Conservation (phyloP, 2,329 filamentous ascomycete species). For the Pestalotiopsis sp. region DNA sequence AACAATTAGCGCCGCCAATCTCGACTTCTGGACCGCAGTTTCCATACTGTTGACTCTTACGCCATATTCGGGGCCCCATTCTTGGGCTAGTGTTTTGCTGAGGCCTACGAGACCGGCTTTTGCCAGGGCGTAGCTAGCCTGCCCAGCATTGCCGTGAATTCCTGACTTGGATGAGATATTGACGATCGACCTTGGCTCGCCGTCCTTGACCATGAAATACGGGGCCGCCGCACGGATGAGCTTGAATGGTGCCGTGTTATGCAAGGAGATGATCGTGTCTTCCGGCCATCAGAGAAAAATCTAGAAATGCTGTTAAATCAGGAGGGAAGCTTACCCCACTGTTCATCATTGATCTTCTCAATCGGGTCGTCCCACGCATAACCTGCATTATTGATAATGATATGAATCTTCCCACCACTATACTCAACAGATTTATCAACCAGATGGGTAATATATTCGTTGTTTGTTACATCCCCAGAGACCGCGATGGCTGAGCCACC, state of each 20-base stretch:
- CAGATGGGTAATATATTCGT: background rate
- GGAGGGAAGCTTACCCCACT: background rate
- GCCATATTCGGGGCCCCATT: constrained; percentile 3
- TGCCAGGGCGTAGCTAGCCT: background rate
- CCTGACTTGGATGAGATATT: background rate
- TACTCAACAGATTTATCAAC: background rate
- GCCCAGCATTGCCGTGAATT: background rate
- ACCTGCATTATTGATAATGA: background rate
- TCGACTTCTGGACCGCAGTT: too few species aligned
- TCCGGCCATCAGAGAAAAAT: background rate
- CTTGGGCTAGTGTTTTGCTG: background rate
- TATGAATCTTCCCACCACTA: background rate
- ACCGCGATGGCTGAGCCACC: background rate
- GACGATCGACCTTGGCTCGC: background rate
- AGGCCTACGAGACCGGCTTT: background rate
- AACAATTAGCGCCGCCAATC: background rate
- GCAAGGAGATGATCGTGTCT: background rate
- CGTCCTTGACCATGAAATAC: background rate
- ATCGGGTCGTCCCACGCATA: constrained; percentile 3
- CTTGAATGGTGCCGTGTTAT: constrained; percentile 1
- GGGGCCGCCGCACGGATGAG: background rate
- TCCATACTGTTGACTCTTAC: constrained; percentile 4
- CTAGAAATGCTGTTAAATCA: too few species aligned
- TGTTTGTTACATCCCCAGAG: background rate
- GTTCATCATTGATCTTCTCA: background rate